Evolutionary conservation across 495 filamentous ascomycete species (phyloP).

Genomic region (Penicillium alfredii): DNA sequence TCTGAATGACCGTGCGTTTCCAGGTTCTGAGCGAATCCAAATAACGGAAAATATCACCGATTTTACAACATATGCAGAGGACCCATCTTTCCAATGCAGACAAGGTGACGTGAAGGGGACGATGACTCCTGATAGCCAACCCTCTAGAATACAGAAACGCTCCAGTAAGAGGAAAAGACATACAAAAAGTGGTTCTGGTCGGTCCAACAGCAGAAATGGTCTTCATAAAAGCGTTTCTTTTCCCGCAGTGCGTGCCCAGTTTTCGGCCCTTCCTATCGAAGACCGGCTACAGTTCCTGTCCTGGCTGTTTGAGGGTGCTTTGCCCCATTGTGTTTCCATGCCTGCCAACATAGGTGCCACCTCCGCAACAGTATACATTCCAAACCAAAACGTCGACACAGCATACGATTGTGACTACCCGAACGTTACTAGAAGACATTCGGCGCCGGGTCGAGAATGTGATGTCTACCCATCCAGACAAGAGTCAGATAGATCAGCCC

Average conservation of each 20-base stretch:
- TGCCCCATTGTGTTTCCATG: constrained; percentile 5
- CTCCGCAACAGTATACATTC: constrained; percentile 1
- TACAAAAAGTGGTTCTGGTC: neutral
- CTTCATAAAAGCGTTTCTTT: neutral
- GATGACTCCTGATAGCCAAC: neutral
- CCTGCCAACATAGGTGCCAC: neutral
- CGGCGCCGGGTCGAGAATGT: too few species aligned
- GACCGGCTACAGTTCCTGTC: constrained; percentile 14
- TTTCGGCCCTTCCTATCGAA: constrained; percentile 9
- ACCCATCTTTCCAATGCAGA: neutral
- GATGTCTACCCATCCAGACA: constrained; percentile 17
- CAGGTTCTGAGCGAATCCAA: neutral
- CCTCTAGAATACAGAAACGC: constrained; percentile 2
- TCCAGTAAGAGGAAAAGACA: neutral
- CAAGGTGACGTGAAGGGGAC: neutral
- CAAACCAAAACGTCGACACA: neutral
- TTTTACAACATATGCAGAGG: neutral
- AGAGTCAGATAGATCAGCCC: constrained; percentile 12
- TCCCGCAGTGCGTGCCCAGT: constrained; percentile 7
- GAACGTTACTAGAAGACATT: too few species aligned
- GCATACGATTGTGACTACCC: neutral
- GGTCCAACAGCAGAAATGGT: neutral
- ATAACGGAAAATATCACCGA: neutral
- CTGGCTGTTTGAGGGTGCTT: constrained; percentile 12
- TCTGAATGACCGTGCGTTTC: neutral